These are phyloP conservation scores for Graphilbum fragrans DNA, from an alignment of 2,329 filamentous ascomycete genomes.

Conservation along the genomic window DNA sequence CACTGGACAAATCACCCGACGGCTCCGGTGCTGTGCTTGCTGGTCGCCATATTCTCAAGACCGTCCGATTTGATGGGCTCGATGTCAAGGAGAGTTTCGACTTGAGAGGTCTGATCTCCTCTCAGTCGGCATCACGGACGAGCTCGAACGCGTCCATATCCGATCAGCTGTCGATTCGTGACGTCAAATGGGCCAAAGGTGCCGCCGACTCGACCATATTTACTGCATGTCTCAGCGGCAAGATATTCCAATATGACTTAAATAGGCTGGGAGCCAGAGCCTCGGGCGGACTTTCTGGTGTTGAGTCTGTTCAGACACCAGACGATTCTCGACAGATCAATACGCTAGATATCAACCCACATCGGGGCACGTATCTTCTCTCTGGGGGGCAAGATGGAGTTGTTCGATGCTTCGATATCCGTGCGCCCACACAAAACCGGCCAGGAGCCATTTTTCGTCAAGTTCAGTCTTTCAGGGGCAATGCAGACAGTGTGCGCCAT, in stretches of 20 bases:
- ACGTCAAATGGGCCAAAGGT: conserved; percentile 42
- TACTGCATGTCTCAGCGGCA: conserved; percentile 51
- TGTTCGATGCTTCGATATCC: conserved; percentile 49
- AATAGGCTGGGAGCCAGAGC: conserved; percentile 31
- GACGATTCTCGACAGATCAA: conserved; percentile 54
- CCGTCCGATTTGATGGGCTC: conserved; percentile 41
- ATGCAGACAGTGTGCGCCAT: conserved; percentile 48
- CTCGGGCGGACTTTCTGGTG: conserved; percentile 22
- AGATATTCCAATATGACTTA: conserved; percentile 53
- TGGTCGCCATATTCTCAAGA: conserved; percentile 49
- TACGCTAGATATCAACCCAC: conserved; percentile 50
- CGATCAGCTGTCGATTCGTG: conserved; percentile 52
- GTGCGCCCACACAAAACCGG: conserved; percentile 32
- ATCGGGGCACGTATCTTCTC: conserved; percentile 42
- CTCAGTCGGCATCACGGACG: conserved; percentile 30
- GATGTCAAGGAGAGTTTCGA: conserved; percentile 44
- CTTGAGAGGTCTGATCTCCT: conserved; percentile 40
- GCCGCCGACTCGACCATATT: conserved; percentile 42
- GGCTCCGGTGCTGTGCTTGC: conserved; percentile 43
- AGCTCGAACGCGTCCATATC: conserved; percentile 24
- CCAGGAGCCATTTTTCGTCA: conserved; percentile 37
- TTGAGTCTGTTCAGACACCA: conserved; percentile 44
- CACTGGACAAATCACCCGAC: conserved; percentile 46
- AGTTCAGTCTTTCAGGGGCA: conserved; percentile 34
- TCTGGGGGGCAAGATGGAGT: conserved; percentile 54